Evolutionary conservation across 176 grass and related monocot genomes (phyloP).

Genomic region (Triticum urartu): DNA sequence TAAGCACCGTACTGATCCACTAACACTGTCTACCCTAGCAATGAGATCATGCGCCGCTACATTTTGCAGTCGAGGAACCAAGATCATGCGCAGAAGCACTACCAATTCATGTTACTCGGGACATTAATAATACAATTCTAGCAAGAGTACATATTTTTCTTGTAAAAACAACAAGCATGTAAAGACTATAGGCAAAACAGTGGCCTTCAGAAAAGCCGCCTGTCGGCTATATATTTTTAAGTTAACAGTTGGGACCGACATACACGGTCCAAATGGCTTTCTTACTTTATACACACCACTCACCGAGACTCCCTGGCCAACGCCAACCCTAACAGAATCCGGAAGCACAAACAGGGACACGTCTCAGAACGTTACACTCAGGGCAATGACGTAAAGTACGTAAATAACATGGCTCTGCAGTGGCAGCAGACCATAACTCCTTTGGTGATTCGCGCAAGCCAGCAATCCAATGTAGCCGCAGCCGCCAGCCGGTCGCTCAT

Average conservation of each 20-base stretch:
- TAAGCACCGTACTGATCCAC: too few species aligned
- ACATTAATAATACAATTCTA: neutral
- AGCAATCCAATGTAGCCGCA: neutral
- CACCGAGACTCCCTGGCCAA: slow-evolving; percentile 16
- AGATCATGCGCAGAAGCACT: neutral
- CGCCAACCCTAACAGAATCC: slow-evolving; percentile 15
- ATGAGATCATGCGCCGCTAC: neutral
- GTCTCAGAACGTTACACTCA: slow-evolving; percentile 40
- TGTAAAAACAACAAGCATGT: neutral
- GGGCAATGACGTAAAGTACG: slow-evolving; percentile 33
- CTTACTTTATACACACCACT: slow-evolving; percentile 36
- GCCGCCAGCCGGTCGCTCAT: neutral
- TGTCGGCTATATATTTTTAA: neutral
- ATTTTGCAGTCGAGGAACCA: neutral
- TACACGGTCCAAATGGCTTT: slow-evolving; percentile 3
- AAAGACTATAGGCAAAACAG: neutral
- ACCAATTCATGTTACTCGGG: neutral
- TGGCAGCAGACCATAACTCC: slow-evolving; percentile 27
- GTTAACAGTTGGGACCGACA: neutral
- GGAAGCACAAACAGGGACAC: slow-evolving; percentile 3
- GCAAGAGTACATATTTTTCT: too few species aligned
- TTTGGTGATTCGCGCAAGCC: neutral
- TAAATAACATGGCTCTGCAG: slow-evolving; percentile 40
- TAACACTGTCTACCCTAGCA: neutral
- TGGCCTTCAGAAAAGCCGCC: neutral